These are phyloP conservation scores for Halophytophthora batemanensis DNA, from an alignment of 352 stramenopile species.

Conservation along the genomic window DNA sequence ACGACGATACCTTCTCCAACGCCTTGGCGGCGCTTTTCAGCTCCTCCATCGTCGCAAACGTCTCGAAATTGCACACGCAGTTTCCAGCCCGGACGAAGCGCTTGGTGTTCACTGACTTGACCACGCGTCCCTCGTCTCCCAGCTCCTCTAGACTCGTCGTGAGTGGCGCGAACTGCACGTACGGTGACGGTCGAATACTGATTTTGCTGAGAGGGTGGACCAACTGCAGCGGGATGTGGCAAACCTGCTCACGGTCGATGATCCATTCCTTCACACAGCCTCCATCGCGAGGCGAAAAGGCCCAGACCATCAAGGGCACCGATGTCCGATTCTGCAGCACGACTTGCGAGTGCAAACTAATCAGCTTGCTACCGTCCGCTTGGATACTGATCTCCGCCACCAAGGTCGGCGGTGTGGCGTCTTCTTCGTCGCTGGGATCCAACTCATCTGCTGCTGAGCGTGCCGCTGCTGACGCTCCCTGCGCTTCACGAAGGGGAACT, in stretches of 20 bases:
- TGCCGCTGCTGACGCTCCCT: conserved; percentile 2
- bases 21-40: conserved; percentile 46
- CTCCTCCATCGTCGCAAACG: conserved; percentile 70
- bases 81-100: conserved; percentile 77
- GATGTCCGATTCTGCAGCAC: conserved; percentile 86
- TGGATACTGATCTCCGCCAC: conserved; percentile 87
- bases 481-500: conserved; percentile 66
- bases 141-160: conserved; percentile 80
- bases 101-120: conserved; percentile 74
- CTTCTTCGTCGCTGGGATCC: conserved; percentile 41
- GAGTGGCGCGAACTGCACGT: conserved; percentile 82
- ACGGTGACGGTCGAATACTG: conserved; percentile 79
- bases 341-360: conserved; percentile 85
- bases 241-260: conserved; percentile 80
- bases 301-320: conserved; percentile 86
- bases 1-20: conserved; percentile 27
- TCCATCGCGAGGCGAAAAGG: conserved; percentile 79
- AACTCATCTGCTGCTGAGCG: conserved; percentile 29
- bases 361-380: conserved; percentile 85
- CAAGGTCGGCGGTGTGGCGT: conserved; percentile 64
- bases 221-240: conserved; percentile 77
- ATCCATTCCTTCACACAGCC: conserved; percentile 79
- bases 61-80: conserved; percentile 81
- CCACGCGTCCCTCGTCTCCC: conserved; percentile 61
- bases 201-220: conserved; percentile 88